A percentile compares a stretch with the other conserved stretches of the same genome.
Evolutionary conservation across 371 early-diverging fungal species (phyloP).

Genomic region (Lichtheimia ramosa): DNA sequence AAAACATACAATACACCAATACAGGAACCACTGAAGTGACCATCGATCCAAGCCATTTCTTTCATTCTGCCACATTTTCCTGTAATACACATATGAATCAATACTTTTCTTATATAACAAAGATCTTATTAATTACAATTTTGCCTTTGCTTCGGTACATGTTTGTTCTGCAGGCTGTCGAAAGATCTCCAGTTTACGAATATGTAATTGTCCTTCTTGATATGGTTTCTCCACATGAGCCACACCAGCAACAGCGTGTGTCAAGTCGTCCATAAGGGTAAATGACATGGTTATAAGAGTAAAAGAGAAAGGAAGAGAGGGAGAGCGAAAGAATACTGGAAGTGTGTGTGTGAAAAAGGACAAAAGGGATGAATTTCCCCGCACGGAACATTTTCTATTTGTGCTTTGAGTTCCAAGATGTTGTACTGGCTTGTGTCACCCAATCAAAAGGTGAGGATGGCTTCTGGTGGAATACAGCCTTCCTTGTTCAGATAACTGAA

Average conservation of each 20-base stretch:
- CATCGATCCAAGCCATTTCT: slow-evolving; percentile 30
- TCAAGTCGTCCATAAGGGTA: slow-evolving; percentile 29
- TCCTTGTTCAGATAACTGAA: slow-evolving; percentile 46
- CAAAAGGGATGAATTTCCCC: neutral
- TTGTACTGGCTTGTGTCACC: too few relatives aligned
- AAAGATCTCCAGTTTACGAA: slow-evolving; percentile 27
- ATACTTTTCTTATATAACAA: neutral
- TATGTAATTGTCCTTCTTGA: slow-evolving; percentile 20
- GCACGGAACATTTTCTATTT: slow-evolving; percentile 6
- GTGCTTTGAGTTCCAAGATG: too few relatives aligned
- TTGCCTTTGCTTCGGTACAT: slow-evolving; percentile 30
- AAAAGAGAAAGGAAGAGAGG: slow-evolving; percentile 9
- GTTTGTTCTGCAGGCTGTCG: slow-evolving; percentile 35
- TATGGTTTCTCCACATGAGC: slow-evolving; percentile 40
- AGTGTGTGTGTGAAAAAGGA: slow-evolving; percentile 6
- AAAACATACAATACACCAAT: slow-evolving; percentile 36
- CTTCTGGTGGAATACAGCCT: slow-evolving; percentile 34
- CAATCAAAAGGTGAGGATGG: slow-evolving; percentile 5
- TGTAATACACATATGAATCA: slow-evolving; percentile 6
- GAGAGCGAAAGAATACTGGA: slow-evolving; percentile 7
- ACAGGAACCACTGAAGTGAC: slow-evolving; percentile 37
- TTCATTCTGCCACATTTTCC: slow-evolving; percentile 35
- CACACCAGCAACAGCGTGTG: slow-evolving; percentile 39
- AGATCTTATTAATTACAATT: slow-evolving; percentile 30
- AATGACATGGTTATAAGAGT: slow-evolving; percentile 21